Evolutionary conservation across 1,139 yeast genomes (phyloP), one percentile per base, ranked within the genome.

Genomic region (Protomyces gravidus): DNA sequence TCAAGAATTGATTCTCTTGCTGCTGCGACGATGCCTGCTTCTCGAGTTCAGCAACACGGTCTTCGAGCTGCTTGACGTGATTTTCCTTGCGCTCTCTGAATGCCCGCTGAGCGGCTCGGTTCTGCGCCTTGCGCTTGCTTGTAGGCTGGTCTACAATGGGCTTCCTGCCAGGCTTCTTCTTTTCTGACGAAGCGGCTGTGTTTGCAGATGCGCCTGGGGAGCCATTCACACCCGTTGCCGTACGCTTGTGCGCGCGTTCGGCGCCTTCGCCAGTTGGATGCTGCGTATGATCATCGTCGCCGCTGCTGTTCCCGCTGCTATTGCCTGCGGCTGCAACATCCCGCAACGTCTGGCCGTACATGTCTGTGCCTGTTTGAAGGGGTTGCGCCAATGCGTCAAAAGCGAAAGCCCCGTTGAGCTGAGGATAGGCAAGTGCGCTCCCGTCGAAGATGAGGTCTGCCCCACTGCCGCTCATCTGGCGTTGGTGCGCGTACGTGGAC

Each of bases 101-200:
- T 0, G 97, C 97, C 60, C 97, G 73, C 73, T 89, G 97, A 2
- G 97, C 97, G 26, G 95, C 96, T 62, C 97, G 77, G 70, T 90
- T 90, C 73, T 90, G 97, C 0, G 96, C 95, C 72, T 89, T 89
- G 61, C 96, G 76, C 68, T 87, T 87, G 23, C 57, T 47, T 4
- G 53, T 46, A 13, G 62, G 60, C 28, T 60, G 95, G 2, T 85
- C 80, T 17, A 84, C 86, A 61, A 85, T 76, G 0, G 87, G 89
- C 74, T 87, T 89, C 64, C 96, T 78, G 2, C 87, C 87, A 0
- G 85, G 83, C 65, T 78, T 79, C 57, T 61, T 64, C 52, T 56
- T 63, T 6, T 40, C 63, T 5, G 36, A 30, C 7, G 36, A 13
- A 30, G 36, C n/a, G 1, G 36, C 7, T 7, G 42, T 17, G 7